Base-by-base conservation (phyloP, 1,139 yeast genomes). In the Yamadazyma mexicana region DNA sequence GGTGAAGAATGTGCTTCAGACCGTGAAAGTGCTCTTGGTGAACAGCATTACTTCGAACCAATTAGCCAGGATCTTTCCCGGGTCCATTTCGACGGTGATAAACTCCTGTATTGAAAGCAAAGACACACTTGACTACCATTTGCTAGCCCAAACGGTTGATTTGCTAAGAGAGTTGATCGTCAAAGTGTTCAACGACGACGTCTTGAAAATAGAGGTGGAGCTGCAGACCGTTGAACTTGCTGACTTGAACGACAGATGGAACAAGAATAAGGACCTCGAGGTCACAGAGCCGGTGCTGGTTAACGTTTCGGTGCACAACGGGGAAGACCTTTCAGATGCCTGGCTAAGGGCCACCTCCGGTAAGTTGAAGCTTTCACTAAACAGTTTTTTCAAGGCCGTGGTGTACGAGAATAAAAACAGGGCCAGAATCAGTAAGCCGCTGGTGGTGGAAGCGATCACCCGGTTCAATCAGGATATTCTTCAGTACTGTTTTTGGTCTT, bases 301-400 rank as follows among this genome's bases (percentile, higher is more conserved):
- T n/a, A 45, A 48, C 31, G 34, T 43, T 14, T 34, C 45, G 10
- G 10, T 41, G 3, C 14, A 27, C 7, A 25, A 20, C 15, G 34
- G 23, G 4, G 40, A 29, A 16, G 27, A 44, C 17, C 65, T 89
- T 47, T 61, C 64, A 10, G 56, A 26, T 5, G 22, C 77, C 8
- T 87, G 95, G 95, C 58, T 84, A 16, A 64, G 56, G 15, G 87
- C 83, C 0, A 82, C 91, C 0, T 67, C 83, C 2, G 64, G 66
- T 24, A 92, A 87, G 51, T 67, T 86, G 17, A 75, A 72, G 37
- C 55, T 71, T 5, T 69, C 79, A 2, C 58, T 81, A 27, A 48
- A 66, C 2, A 51, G 59, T 5, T 54, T 63, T 40, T 63, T 66
- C 55, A 59, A 61, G 48, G 48, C 57, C 34, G 34, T 62, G 3